Percentiles rank a stretch among this genome's conserved stretches.
Conservation (phyloP, 164 flowering plant genomes). For the Annona squamosa region DNA sequence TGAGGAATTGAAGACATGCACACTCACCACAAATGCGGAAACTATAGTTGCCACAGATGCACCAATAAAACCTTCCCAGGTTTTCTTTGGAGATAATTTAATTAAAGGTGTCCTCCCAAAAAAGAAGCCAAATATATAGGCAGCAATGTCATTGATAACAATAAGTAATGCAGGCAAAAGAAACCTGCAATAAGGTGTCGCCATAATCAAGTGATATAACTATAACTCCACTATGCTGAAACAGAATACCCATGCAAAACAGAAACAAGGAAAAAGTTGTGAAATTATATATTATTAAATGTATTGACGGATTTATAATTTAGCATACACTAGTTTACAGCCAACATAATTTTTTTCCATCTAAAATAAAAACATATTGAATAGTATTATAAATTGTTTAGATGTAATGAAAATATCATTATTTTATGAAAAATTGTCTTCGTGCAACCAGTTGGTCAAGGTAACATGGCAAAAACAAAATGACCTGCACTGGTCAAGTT, state of each 20-base stretch:
- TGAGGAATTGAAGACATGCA: background rate
- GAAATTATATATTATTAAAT: no score
- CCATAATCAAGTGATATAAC: background rate
- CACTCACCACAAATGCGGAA: slow-evolving; percentile 76
- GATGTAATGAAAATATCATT: no score
- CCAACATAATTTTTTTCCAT: no score
- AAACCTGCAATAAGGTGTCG: slow-evolving; percentile 57
- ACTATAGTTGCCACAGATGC: slow-evolving; percentile 78
- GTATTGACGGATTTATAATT: no score
- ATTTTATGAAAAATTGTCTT: no score
- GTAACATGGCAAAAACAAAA: no score
- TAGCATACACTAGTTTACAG: no score
- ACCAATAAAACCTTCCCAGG: slow-evolving; percentile 99
- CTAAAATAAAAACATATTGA: no score
- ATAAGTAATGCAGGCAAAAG: slow-evolving; percentile 98
- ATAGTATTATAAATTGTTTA: no score
- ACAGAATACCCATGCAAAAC: background rate
- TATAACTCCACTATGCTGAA: no score
- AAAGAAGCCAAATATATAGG: slow-evolving; percentile 91
- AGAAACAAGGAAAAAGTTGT: background rate
- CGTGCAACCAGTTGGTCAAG: no score
- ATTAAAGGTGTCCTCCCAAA: slow-evolving; percentile 94
- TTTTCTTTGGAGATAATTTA: slow-evolving; percentile 94
- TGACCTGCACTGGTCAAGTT: no score
- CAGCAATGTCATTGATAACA: slow-evolving; percentile 91